These are phyloP conservation scores for Arthroderma uncinatum DNA, from an alignment of 2,329 filamentous ascomycete genomes.

Conservation along the genomic window DNA sequence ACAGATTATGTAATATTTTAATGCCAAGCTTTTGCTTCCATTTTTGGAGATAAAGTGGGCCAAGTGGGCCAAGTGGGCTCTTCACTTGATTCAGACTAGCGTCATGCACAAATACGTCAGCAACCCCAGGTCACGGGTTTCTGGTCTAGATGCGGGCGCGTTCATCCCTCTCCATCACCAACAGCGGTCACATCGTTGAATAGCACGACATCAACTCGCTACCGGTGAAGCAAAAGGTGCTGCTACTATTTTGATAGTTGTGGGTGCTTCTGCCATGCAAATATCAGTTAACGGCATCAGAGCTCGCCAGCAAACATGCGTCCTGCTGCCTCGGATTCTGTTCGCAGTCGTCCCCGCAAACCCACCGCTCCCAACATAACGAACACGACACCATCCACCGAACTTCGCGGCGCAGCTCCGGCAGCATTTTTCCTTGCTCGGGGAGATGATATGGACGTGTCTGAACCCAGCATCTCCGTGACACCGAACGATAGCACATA, in stretches of 20 bases:
- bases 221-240: background rate
- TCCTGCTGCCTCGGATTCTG: conserved; percentile 27
- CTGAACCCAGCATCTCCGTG: conserved; percentile 21
- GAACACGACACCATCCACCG: conserved; percentile 22
- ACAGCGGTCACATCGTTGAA: background rate
- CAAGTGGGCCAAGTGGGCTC: background rate
- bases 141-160: background rate
- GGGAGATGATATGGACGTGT: conserved; percentile 39
- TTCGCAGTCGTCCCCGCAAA: conserved; percentile 27
- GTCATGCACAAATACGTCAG: background rate
- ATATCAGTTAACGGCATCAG: background rate
- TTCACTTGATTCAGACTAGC: background rate
- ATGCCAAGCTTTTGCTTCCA: background rate
- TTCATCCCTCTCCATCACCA: background rate
- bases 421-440: conserved; percentile 51
- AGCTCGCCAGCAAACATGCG: conserved; percentile 24
- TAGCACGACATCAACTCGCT: background rate
- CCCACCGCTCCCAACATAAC: conserved; percentile 21
- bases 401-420: conserved; percentile 34
- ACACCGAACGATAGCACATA: conserved; percentile 38
- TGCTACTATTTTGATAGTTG: background rate
- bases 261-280: background rate
- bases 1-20: background rate
- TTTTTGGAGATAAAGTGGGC: too few species aligned
- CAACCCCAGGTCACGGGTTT: background rate